Evolutionary conservation across 1,284 basidiomycete species (phyloP), one percentile per base, ranked within the genome.

Genomic region (Cutaneotrichosporon sp.): DNA sequence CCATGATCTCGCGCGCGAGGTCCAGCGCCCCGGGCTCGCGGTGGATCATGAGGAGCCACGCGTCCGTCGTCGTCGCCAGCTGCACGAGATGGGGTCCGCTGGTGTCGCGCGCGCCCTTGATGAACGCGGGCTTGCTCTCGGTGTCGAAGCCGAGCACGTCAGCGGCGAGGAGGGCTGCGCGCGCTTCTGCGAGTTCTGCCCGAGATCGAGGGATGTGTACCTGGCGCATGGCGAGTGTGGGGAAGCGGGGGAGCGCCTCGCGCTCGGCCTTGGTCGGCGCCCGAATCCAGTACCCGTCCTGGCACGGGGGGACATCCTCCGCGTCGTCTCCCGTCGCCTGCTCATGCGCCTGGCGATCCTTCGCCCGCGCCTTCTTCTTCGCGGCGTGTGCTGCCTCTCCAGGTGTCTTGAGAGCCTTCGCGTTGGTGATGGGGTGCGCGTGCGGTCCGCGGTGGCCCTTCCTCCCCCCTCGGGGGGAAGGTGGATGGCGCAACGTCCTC

Each of bases 61-160:
- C 22, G 45, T 46, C 45, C 11, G 45, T 46, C 22, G 24, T 46
- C 8, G 45, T 46, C 11, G 45, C 22, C 11, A 46, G 24, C 45
- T 46, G 45, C 14, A 46, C 45, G 22, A 46, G 45, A 10, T 46
- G 45, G 4, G 45, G 45, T 16, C 38, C 38, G 3, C 45, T 22
- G 22, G 9, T 24, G n/a, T 45, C 43, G 22, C 13, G 10, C 45
- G 11, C 8, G 45, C 45, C 22, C 45, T 46, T 24, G 22, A 13
- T 4, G 45, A 46, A 46, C 22, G 14, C 13, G 22, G 45, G 45
- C 24, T 7, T 46, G 13, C 22, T 13, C 45, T 46, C 45, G 22
- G 45, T 46, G 45, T 46, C 45, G 22, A 46, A 46, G 45, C 45
- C 45, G 45, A 46, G 45, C 22, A 25, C 9, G 45, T 24, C 22